Evolutionary conservation across 75 land plant species (phyloP).

Genomic region (Pinus tabuliformis): DNA sequence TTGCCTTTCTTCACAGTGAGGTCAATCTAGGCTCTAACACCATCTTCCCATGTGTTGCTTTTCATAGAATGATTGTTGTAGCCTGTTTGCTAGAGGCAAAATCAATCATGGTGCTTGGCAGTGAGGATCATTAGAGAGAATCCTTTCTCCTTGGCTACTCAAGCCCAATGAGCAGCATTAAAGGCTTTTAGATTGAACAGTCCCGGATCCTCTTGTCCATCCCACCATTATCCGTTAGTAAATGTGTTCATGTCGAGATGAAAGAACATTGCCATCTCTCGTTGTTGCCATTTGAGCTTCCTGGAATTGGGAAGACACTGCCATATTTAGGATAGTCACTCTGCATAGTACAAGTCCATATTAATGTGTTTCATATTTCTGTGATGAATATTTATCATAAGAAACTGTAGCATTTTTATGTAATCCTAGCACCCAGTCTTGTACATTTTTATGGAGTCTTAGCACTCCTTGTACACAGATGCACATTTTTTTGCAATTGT

Average conservation of each 20-base stretch:
- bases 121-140: slow-evolving; percentile 73
- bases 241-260: slow-evolving; percentile 97
- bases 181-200: slow-evolving; percentile 69
- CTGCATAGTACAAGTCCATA: too few species aligned
- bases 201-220: slow-evolving; percentile 65
- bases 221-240: slow-evolving; percentile 81
- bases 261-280: slow-evolving; percentile 77
- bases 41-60: slow-evolving; percentile 58
- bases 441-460: too few species aligned
- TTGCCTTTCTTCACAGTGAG: too few species aligned
- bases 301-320: slow-evolving; percentile 41
- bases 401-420: too few species aligned
- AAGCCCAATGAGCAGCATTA: slow-evolving; percentile 73
- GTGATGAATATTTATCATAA: too few species aligned
- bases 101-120: slow-evolving; percentile 95
- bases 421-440: too few species aligned
- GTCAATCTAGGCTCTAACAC: too few species aligned
- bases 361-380: too few species aligned
- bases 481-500: too few species aligned
- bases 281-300: slow-evolving; percentile 78
- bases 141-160: slow-evolving; percentile 53
- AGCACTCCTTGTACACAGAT: too few species aligned
- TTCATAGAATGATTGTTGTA: slow-evolving; percentile 78
- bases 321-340: too few species aligned
- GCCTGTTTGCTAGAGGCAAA: slow-evolving; percentile 89